Percentiles rank a stretch among this genome's conserved stretches.
These are phyloP conservation scores for Nannochloris sp. DNA, from an alignment of 139 green algal genomes.

Conservation along the genomic window DNA sequence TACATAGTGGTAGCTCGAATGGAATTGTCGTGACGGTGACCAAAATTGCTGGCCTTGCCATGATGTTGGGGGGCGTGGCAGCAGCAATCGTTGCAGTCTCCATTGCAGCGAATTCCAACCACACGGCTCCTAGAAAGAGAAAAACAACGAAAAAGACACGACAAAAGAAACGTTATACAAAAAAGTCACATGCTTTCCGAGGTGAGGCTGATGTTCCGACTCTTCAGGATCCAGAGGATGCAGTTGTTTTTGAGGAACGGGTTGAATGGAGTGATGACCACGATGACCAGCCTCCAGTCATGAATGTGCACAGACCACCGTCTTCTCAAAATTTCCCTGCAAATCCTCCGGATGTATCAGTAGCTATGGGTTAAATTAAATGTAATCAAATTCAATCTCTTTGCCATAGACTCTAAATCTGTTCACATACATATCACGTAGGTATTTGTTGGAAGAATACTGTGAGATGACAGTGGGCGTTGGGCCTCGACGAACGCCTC, in stretches of 20 bases:
- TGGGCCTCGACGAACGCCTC: background rate
- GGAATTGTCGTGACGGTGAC: background rate
- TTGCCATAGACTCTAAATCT: background rate
- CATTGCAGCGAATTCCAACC: background rate
- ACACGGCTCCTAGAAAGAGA: background rate
- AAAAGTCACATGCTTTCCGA: background rate
- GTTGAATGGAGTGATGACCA: too few relatives aligned
- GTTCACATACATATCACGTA: background rate
- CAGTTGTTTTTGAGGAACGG: background rate
- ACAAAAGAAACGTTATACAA: background rate
- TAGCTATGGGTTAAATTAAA: constrained; percentile 12
- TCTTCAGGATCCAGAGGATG: background rate
- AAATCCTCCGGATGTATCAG: constrained; percentile 4
- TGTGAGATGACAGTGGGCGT: constrained; percentile 8
- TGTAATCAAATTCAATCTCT: constrained; percentile 10
- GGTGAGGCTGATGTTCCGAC: constrained; percentile 1
- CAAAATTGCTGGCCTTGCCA: constrained; percentile 8
- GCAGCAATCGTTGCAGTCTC: constrained; percentile 2
- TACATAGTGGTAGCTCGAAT: background rate
- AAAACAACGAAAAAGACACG: background rate
- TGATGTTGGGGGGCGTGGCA: constrained; percentile 9
- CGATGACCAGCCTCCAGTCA: constrained; percentile 1
- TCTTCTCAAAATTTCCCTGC: background rate
- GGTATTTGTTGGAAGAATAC: background rate
- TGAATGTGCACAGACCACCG: constrained; percentile 7